Percentiles rank a stretch among this genome's conserved stretches.
Conservation (phyloP, 2,329 filamentous ascomycete species). For the Gliomastix tumulicola region DNA sequence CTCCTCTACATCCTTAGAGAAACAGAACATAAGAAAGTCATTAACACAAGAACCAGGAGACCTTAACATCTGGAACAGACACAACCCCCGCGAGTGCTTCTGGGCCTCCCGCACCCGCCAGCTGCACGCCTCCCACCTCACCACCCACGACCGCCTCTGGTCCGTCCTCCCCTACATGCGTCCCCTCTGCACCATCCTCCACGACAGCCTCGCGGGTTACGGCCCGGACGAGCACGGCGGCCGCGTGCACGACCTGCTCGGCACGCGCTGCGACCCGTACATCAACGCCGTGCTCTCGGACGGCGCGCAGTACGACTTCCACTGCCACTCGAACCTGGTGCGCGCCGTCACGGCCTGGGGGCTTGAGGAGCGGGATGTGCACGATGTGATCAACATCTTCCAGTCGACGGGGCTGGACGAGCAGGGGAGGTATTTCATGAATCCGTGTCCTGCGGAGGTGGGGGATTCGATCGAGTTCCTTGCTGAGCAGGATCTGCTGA, state of each 20-base stretch:
- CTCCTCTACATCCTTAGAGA: background rate
- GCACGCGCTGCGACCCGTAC: slow-evolving; percentile 80
- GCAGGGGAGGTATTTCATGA: slow-evolving; percentile 71
- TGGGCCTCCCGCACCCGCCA: slow-evolving; percentile 58
- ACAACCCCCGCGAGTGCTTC: slow-evolving; percentile 73
- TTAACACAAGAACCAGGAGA: slow-evolving; percentile 44
- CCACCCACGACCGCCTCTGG: slow-evolving; percentile 68
- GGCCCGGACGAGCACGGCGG: slow-evolving; percentile 45
- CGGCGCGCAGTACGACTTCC: slow-evolving; percentile 68
- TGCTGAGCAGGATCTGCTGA: slow-evolving; percentile 69
- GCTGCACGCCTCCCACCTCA: slow-evolving; percentile 69
- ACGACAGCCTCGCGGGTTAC: slow-evolving; percentile 9
- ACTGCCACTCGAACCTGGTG: slow-evolving; percentile 77
- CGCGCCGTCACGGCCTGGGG: slow-evolving; percentile 65
- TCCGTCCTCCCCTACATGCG: slow-evolving; percentile 28
- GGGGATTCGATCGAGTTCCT: slow-evolving; percentile 69
- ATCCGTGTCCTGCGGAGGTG: slow-evolving; percentile 45
- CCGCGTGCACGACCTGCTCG: slow-evolving; percentile 70
- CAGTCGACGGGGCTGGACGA: slow-evolving; percentile 74
- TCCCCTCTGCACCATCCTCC: slow-evolving; percentile 10
- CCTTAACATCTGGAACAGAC: slow-evolving; percentile 72
- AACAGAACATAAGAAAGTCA: background rate
- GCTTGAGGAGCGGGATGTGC: slow-evolving; percentile 65
- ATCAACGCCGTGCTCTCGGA: slow-evolving; percentile 67
- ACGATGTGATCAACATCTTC: slow-evolving; percentile 82